Base-by-base conservation (phyloP, 805 yeast species). In the Saturnispora besseyi region DNA sequence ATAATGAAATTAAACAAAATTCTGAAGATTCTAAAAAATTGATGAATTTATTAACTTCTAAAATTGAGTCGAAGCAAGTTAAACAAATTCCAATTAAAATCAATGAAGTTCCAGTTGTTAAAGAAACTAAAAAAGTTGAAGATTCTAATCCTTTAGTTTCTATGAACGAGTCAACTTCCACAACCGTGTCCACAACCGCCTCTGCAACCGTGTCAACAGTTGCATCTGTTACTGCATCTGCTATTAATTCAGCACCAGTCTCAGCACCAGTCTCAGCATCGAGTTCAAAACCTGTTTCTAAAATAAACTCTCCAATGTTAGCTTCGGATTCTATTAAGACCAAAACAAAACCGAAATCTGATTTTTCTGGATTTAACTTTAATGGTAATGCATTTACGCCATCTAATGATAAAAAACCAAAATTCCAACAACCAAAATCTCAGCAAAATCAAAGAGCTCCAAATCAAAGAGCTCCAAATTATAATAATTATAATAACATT, bases 401-500 rank as follows among this genome's bases (percentile, higher is more conserved):
- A 22, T 45, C 51, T 4, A 42, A 42, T 8, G 36, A 43, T 29
- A 43, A 29, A 8, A 43, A 43, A 30, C 34, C 34, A 12, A 15
- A 49, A 47, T 10, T 51, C 18, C 22, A 28, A 36, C 40, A 36
- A 36, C 40, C 18, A 36, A 36, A 36, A 36, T 9, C 22, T 6
- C 40, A 36, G 40, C 57, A 29, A 28, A 50, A 36, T 36, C 55
- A 18, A 41, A 52, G 26, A 5, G 55, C 47, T 11, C 51, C 48
- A 29, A 50, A 48, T 45, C 51, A 13, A 65, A 69, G 54, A 69
- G 75, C 51, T 62, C 73, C 49, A 75, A 69, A 56, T 75, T 38
- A 38, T 22, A 38, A 38, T 24, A 38, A 38, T 6, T 38, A 38
- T 13, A 38, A 38, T 22, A 22, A 24, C n/a, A 12, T 38, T 7